Conservation (phyloP, 2,329 filamentous ascomycete species). For the Apiospora rasikravindrae region DNA sequence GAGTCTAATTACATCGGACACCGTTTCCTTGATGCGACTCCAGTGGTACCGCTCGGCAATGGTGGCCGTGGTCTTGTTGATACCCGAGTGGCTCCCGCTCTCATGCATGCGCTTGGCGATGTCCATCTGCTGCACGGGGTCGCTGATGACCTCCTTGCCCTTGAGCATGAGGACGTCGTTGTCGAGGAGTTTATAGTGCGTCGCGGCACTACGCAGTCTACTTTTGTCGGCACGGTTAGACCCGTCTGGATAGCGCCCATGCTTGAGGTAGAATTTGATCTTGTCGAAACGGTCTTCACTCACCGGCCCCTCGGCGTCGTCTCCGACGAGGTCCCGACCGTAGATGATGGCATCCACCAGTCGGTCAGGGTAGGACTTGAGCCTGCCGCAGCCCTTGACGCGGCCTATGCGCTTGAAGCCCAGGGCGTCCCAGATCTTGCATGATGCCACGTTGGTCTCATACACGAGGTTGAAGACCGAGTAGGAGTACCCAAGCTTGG, state of each 20-base stretch:
- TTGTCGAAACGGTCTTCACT: constrained; percentile 98
- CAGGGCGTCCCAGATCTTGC: constrained; percentile 88
- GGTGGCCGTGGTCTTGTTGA: constrained; percentile 96
- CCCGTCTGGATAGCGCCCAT: constrained; percentile 89
- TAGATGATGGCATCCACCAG: constrained; percentile 80
- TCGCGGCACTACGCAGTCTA: constrained; percentile 88
- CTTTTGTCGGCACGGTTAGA: constrained; percentile 96
- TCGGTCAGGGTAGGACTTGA: constrained; percentile 71
- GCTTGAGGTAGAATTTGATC: constrained; percentile 96
- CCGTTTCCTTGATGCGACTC: constrained; percentile 97
- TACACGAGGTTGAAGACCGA: constrained; percentile 95
- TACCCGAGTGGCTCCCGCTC: constrained; percentile 77
- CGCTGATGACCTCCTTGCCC: constrained; percentile 94
- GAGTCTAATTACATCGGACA: constrained; percentile 91
- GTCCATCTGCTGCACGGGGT: constrained; percentile 87
- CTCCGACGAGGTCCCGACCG: constrained; percentile 64
- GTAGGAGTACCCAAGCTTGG: constrained; percentile 84
- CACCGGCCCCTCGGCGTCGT: constrained; percentile 71
- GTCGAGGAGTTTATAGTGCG: constrained; percentile 86
- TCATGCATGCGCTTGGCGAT: constrained; percentile 82
- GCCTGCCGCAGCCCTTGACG: constrained; percentile 73
- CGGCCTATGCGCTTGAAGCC: constrained; percentile 92
- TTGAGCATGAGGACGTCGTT: constrained; percentile 92
- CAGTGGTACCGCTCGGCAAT: constrained; percentile 96
- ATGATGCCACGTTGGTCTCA: constrained; percentile 89